A percentile compares a stretch with the other conserved stretches of the same genome.
phyloP scores from a whole-genome alignment of 495 filamentous ascomycete genomes.

The Entonaema liquescens region DNA sequence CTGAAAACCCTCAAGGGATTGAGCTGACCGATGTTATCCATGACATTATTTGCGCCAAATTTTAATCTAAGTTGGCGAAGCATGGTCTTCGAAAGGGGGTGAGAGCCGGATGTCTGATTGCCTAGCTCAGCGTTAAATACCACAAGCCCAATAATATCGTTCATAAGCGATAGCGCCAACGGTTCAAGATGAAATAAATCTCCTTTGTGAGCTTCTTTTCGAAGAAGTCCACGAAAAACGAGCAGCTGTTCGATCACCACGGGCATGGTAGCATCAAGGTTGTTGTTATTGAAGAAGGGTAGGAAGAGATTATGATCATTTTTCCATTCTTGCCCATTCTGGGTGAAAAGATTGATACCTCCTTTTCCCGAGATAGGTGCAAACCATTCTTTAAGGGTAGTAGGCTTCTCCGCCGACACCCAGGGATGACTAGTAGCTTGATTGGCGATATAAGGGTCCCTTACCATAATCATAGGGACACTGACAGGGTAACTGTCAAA shows the following conservation, averaged over 20 bases:
- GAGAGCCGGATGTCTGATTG: conserved; percentile 42
- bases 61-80: conserved; percentile 41
- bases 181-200: conserved; percentile 66
- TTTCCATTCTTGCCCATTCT: conserved; percentile 52
- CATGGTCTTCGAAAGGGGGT: conserved; percentile 43
- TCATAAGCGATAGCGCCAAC: conserved; percentile 69
- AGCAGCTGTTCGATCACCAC: conserved; percentile 49
- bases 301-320: conserved; percentile 50
- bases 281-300: conserved; percentile 50
- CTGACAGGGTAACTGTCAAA: conserved; percentile 42
- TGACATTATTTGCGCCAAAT: conserved; percentile 38
- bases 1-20: conserved; percentile 36
- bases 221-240: conserved; percentile 46
- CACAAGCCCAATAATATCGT: conserved; percentile 67
- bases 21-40: conserved; percentile 40
- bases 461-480: conserved; percentile 36
- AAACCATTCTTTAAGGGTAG: conserved; percentile 35
- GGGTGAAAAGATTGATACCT: conserved; percentile 43
- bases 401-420: conserved; percentile 39
- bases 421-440: conserved; percentile 38
- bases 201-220: conserved; percentile 32
- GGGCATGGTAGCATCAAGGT: conserved; percentile 51
- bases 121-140: conserved; percentile 44
- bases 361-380: conserved; percentile 42
- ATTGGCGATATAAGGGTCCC: conserved; percentile 42